Conservation (phyloP, 176 grass and related monocot species). For the Dendrocalamus sinicus region DNA sequence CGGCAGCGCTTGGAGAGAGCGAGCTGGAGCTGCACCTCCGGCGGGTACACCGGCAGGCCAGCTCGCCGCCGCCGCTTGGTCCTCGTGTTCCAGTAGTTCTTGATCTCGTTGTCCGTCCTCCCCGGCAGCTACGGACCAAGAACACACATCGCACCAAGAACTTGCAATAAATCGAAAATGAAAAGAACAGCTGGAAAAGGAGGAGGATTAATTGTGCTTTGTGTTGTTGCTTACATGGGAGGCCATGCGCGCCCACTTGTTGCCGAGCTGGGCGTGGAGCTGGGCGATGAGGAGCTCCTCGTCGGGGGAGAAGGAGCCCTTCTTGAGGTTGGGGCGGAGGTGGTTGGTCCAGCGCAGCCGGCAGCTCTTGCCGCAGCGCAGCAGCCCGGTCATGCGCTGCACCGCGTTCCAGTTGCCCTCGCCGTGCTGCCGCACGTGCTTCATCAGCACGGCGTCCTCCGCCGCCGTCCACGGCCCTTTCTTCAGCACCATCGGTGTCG, state of each 20-base stretch:
- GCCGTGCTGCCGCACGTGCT: constrained; percentile 61
- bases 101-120: constrained; percentile 99
- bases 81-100: constrained; percentile 99
- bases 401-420: constrained; percentile 80
- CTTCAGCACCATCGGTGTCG: constrained; percentile 47
- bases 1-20: constrained; percentile 52
- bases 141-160: neutral
- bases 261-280: constrained; percentile 70
- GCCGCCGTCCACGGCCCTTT: constrained; percentile 68
- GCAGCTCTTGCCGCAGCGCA: constrained; percentile 89
- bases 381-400: constrained; percentile 55
- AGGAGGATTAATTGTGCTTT: neutral
- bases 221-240: constrained; percentile 33
- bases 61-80: constrained; percentile 64
- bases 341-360: constrained; percentile 84
- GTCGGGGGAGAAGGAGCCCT: constrained; percentile 72
- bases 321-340: constrained; percentile 85
- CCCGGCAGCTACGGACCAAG: constrained; percentile 56
- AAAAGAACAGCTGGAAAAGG: neutral
- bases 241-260: constrained; percentile 84
- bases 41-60: constrained; percentile 67
- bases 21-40: constrained; percentile 61
- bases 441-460: constrained; percentile 59
- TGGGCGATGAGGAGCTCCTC: constrained; percentile 68
- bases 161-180: neutral